These are phyloP conservation scores for Novakomyces olei DNA, from an alignment of 805 yeast species.

Conservation along the genomic window DNA sequence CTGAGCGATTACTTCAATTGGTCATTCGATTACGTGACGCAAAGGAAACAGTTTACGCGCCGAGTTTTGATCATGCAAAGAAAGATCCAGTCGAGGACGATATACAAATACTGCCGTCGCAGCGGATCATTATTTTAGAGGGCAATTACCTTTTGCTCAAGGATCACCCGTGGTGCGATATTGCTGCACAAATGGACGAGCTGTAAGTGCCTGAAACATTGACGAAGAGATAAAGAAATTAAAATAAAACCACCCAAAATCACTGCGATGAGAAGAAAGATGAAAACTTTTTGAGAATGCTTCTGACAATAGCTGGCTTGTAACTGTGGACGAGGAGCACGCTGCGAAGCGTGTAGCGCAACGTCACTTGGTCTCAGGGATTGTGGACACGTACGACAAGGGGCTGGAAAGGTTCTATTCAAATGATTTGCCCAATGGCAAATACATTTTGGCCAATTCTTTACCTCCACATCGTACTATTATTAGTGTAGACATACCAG, in stretches of 20 bases:
- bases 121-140: constrained; percentile 43
- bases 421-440: constrained; percentile 40
- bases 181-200: constrained; percentile 20
- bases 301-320: constrained; percentile 17
- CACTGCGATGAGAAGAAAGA: too few species aligned
- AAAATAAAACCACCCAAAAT: too few species aligned
- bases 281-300: too few species aligned
- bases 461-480: too few species aligned
- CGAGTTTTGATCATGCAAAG: constrained; percentile 50
- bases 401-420: constrained; percentile 21
- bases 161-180: constrained; percentile 36
- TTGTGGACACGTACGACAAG: constrained; percentile 14
- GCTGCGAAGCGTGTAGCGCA: constrained; percentile 20
- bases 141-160: constrained; percentile 49
- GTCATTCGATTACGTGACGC: constrained; percentile 16
- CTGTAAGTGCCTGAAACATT: too few species aligned
- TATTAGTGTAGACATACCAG: too few species aligned
- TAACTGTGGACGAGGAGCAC: constrained; percentile 23
- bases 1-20: constrained; percentile 22
- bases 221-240: too few species aligned
- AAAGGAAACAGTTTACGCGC: constrained; percentile 17
- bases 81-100: constrained; percentile 46
- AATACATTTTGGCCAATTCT: too few species aligned
- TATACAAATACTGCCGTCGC: constrained; percentile 23
- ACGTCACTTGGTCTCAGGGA: constrained; percentile 20